Base-by-base conservation (phyloP, 2,329 filamentous ascomycete species). In the Coniochaeta sp. region DNA sequence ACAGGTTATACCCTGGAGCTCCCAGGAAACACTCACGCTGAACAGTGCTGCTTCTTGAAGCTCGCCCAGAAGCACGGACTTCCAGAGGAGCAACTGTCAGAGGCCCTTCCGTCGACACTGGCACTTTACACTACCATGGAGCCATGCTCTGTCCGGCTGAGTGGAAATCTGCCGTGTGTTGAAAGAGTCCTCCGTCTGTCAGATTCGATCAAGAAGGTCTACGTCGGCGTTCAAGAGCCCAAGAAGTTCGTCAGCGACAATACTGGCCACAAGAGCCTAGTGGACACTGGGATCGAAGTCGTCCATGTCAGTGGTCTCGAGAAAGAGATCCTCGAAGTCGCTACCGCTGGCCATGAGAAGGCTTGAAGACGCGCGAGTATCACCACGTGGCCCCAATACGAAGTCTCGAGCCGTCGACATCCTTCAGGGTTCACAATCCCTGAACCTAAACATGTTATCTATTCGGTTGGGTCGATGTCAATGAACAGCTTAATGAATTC, bases 81-180 rank as follows among this genome's bases (percentile, higher is more conserved):
- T 0, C 61, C 79, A 0, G 86, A 89, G 64, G 82, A 84, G 58
- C 70, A 74, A 0, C 79, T 91, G 4, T 74, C 73, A 16, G 69
- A 76, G 19, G 73, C 79, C 16, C 68, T 89, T 8, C 79, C 83
- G 0, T 73, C 79, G 36, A 75, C 83, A 0, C 76, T 83, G 1
- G 80, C 84, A 4, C 81, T 99, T 14, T 98, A 97, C 73, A 97
- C 96, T 0, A 97, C 93, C 0, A 91, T 99, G 80, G 95, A 95
- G 73, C 91, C 91, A 1, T 96, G 91, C 71, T 88, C 84, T 58
- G 79, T 87, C 67, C 80, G 91, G 42, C 76, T 91, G 58, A 91
- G 87, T 67, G 90, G 90, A 4, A 92, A 93, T 68, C 68, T 84
- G 59, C 81, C 89, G 0, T 96, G 95, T 68, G 89, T 91, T 8